These are phyloP conservation scores for Chalciporus sphaerocephalus DNA, from an alignment of 768 basidiomycete genomes.

Conservation along the genomic window DNA sequence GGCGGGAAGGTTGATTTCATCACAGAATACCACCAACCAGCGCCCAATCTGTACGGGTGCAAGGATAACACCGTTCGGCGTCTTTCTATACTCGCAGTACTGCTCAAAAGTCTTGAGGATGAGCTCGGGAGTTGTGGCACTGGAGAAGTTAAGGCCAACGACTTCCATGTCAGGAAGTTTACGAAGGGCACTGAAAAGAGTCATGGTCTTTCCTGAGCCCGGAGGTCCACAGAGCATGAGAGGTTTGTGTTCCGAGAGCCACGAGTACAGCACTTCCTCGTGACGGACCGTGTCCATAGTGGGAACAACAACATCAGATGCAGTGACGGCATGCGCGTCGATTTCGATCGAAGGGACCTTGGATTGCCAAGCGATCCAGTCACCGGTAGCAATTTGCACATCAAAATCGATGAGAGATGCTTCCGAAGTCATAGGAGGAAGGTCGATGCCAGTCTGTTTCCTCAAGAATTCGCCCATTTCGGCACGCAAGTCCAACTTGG, in stretches of 20 bases:
- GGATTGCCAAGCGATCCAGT: constrained; percentile 90
- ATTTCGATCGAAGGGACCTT: constrained; percentile 94
- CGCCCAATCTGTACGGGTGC: constrained; percentile 92
- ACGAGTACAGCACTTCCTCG: constrained; percentile 97
- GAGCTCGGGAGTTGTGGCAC: constrained; percentile 95
- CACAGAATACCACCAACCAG: constrained; percentile 99
- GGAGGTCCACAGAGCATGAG: constrained; percentile 98
- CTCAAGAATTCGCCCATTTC: constrained; percentile 86
- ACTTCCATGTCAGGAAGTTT: constrained; percentile 99
- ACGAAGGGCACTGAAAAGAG: constrained; percentile 92
- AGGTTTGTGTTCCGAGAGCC: constrained; percentile 98
- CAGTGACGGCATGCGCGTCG: constrained; percentile 92
- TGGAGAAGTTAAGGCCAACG: constrained; percentile 98
- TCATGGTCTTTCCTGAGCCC: constrained; percentile 99
- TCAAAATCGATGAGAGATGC: constrained; percentile 93
- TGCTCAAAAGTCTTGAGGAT: constrained; percentile 99
- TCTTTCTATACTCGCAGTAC: constrained; percentile 98
- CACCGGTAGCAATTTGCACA: constrained; percentile 78
- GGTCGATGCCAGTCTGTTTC: constrained; percentile 82
- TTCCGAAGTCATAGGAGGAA: constrained; percentile 71
- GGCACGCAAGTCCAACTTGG: constrained; percentile 84
- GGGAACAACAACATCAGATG: constrained; percentile 94
- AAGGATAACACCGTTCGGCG: constrained; percentile 94
- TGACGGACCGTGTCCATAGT: constrained; percentile 98
- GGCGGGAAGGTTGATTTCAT: constrained; percentile 97